These are phyloP conservation scores for Fusarium robinianum DNA, from an alignment of 2,329 filamentous ascomycete genomes.

Conservation along the genomic window DNA sequence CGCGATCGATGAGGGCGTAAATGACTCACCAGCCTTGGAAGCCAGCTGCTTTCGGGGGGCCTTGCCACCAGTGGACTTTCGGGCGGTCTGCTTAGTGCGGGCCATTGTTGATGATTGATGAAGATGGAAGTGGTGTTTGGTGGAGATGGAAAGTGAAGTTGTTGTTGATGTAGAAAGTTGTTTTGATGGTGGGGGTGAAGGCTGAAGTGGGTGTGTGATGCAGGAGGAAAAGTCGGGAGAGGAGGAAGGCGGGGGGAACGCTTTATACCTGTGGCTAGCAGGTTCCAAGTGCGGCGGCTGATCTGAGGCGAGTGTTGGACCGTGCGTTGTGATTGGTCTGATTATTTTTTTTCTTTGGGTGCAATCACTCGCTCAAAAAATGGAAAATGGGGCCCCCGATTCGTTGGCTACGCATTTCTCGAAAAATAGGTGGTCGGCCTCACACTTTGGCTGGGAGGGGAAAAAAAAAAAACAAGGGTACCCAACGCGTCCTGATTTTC, in stretches of 20 bases:
- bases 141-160: slow-evolving; percentile 28
- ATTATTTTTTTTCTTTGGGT: slow-evolving; percentile 14
- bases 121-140: slow-evolving; percentile 41
- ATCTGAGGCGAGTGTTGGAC: slow-evolving; percentile 39
- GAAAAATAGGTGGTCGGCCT: too few relatives aligned
- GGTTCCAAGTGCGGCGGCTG: slow-evolving; percentile 42
- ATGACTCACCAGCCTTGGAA: slow-evolving; percentile 77
- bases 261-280: slow-evolving; percentile 47
- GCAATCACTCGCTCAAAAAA: slow-evolving; percentile 35
- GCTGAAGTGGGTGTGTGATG: slow-evolving; percentile 48
- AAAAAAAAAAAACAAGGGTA: slow-evolving; percentile 24
- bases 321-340: slow-evolving; percentile 33
- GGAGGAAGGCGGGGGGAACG: slow-evolving; percentile 49
- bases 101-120: slow-evolving; percentile 57
- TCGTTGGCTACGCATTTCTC: too few relatives aligned
- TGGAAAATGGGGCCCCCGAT: slow-evolving; percentile 21
- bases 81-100: slow-evolving; percentile 69
- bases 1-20: neutral
- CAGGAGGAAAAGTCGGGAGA: slow-evolving; percentile 46
- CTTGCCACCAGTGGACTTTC: slow-evolving; percentile 81
- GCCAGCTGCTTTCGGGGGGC: slow-evolving; percentile 94
- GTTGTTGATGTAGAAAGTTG: slow-evolving; percentile 35
- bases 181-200: slow-evolving; percentile 38
- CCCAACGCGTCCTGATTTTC: slow-evolving; percentile 33
- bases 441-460: slow-evolving; percentile 16